Percentiles rank a stretch among this genome's conserved stretches.
These are phyloP conservation scores for Phyllosticta ampelicida DNA, from an alignment of 2,329 filamentous ascomycete species.

Conservation along the genomic window DNA sequence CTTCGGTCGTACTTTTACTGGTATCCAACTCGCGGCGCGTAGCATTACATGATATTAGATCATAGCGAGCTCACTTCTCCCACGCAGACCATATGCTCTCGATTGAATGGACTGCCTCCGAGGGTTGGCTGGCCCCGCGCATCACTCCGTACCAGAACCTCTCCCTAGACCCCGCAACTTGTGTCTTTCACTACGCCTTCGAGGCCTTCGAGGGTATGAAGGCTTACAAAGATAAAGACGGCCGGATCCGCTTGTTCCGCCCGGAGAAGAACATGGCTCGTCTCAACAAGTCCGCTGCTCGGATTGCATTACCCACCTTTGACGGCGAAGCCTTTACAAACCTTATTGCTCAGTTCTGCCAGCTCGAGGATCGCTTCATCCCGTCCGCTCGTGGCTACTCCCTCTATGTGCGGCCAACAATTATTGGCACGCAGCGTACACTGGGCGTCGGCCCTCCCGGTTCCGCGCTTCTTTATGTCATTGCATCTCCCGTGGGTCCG, in stretches of 20 bases:
- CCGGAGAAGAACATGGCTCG: slow-evolving; percentile 95
- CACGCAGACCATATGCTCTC: slow-evolving; percentile 86
- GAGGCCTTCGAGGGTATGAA: slow-evolving; percentile 99
- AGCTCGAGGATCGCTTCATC: slow-evolving; percentile 81
- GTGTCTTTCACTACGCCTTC: slow-evolving; percentile 97
- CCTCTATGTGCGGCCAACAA: slow-evolving; percentile 86
- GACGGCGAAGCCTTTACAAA: slow-evolving; percentile 62
- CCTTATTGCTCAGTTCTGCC: slow-evolving; percentile 68
- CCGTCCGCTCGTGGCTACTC: slow-evolving; percentile 76
- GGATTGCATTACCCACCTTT: slow-evolving; percentile 89
- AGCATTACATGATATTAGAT: neutral
- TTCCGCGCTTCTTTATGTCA: slow-evolving; percentile 84
- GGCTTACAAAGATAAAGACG: slow-evolving; percentile 81
- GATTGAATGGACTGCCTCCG: slow-evolving; percentile 77
- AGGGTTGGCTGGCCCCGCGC: slow-evolving; percentile 72
- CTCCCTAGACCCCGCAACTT: slow-evolving; percentile 87
- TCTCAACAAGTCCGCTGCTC: slow-evolving; percentile 79
- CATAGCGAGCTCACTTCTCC: slow-evolving; percentile 1
- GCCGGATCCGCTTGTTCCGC: slow-evolving; percentile 76
- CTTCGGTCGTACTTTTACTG: slow-evolving; percentile 86
- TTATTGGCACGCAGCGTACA: slow-evolving; percentile 94
- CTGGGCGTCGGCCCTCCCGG: slow-evolving; percentile 88
- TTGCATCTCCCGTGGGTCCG: slow-evolving; percentile 90
- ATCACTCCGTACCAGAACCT: slow-evolving; percentile 96
- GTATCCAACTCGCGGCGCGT: slow-evolving; percentile 34